Evolutionary conservation across 2,329 filamentous ascomycete genomes (phyloP).

Genomic region (Fusarium redolens): DNA sequence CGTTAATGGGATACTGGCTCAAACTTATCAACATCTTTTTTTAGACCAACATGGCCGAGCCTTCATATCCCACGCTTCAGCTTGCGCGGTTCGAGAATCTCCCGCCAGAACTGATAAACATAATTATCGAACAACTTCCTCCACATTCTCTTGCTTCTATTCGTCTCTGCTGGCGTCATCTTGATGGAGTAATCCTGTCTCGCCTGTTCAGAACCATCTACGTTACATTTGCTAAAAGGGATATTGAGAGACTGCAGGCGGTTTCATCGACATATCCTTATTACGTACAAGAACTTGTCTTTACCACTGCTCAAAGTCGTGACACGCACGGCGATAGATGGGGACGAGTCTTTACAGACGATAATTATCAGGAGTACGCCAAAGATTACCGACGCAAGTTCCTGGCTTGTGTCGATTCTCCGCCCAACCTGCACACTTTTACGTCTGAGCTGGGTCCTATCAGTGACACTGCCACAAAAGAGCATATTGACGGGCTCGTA

Average conservation of each 20-base stretch:
- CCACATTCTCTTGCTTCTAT: background rate
- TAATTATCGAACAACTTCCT: background rate
- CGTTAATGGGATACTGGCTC: too few relatives aligned
- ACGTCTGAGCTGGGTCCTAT: background rate
- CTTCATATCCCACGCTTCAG: too few relatives aligned
- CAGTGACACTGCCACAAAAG: background rate
- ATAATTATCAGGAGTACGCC: background rate
- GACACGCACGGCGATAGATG: background rate
- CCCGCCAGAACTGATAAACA: background rate
- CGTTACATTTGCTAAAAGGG: background rate
- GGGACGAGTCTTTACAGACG: background rate
- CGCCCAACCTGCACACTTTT: background rate
- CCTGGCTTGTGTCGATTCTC: background rate
- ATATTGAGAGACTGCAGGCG: background rate
- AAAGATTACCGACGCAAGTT: background rate
- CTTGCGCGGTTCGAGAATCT: background rate
- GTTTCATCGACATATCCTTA: background rate
- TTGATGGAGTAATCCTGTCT: background rate
- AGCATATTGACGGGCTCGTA: background rate
- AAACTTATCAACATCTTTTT: background rate
- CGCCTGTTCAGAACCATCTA: background rate
- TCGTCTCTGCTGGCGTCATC: background rate
- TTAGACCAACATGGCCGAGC: background rate
- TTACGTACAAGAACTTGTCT: conserved; percentile 9
- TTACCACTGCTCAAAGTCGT: background rate